Conservation (phyloP, 257 asterid species). For the Solanum lycopersicoides region DNA sequence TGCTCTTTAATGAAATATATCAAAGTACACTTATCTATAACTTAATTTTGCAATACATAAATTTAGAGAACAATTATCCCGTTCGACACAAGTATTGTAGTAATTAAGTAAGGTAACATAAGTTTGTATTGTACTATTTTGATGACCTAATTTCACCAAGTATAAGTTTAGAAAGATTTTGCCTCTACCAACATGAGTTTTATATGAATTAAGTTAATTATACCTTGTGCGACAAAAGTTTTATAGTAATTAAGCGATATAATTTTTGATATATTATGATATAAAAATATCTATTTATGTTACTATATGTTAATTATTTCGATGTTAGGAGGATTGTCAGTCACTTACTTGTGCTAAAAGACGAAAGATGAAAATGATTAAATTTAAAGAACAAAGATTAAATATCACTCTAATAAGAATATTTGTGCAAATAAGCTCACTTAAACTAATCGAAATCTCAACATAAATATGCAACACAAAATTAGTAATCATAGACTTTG, state of each 20-base stretch:
- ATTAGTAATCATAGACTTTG: no score
- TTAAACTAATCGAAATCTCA: no score
- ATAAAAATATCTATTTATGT: no score
- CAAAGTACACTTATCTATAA: not conserved
- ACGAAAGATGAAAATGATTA: not conserved
- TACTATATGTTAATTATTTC: no score
- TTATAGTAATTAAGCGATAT: no score
- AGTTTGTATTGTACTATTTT: no score
- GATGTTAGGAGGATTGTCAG: not conserved
- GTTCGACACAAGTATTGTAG: not conserved
- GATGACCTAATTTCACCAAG: not conserved
- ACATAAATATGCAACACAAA: no score
- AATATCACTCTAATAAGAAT: not conserved
- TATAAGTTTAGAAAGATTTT: no score
- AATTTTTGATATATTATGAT: not conserved
- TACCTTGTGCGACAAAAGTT: not conserved
- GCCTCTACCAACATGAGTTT: no score
- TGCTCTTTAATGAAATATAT: not conserved
- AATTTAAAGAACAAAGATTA: no score
- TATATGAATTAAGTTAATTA: not conserved
- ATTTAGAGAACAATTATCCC: not conserved
- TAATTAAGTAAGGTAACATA: no score
- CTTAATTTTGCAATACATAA: not conserved
- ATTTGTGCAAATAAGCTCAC: no score
- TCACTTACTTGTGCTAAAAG: not conserved